Base-by-base conservation (phyloP, 2,329 filamentous ascomycete species). In the Bipolaris bicolor region DNA sequence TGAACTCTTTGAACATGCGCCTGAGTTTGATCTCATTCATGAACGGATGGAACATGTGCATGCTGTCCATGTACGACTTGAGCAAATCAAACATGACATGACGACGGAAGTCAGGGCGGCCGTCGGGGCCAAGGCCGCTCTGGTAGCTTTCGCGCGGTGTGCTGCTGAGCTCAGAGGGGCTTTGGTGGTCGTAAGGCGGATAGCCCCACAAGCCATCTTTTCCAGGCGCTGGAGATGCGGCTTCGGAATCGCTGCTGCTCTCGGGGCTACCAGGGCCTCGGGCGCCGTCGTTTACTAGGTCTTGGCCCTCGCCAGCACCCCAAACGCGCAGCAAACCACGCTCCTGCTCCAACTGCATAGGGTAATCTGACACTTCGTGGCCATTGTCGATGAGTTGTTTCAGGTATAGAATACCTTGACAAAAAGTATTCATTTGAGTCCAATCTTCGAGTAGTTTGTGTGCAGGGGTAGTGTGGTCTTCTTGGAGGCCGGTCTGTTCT, bases 391-490 rank as follows among this genome's bases (percentile, higher is more conserved):
- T 88, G 1, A 92, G 90, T 70, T 90, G 93, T 22, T 81, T 63
- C 18, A 73, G 58, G n/a, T 64, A 63, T 5, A 66, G 65, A 13
- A 75, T 63, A 9, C 62, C 78, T 63, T 90, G 85, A 53, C 86
- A 84, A 24, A 88, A 82, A 50, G 83, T 82, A 31, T 81, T 79
- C 68, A 73, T 71, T 7, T 67, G 81, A 53, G 33, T 91, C 86
- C 70, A 97, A 72, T 60, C 83, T 78, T 71, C 82, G 78, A 98
- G 79, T n/a, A 98, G 80, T 61, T 92, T 86, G 49, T 95, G 91
- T 1, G 92, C 92, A n/a, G 92, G 86, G 0, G 93, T 97, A 0
- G 91, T 96, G 70, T 98, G 94, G 64, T 96, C 91, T 26, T 88
- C 85, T 0, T 92, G 90, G 55, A 96, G 90, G n/a, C 71, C 72